Conservation (phyloP, 2,329 filamentous ascomycete species). For the Paecilomyces niveus region DNA sequence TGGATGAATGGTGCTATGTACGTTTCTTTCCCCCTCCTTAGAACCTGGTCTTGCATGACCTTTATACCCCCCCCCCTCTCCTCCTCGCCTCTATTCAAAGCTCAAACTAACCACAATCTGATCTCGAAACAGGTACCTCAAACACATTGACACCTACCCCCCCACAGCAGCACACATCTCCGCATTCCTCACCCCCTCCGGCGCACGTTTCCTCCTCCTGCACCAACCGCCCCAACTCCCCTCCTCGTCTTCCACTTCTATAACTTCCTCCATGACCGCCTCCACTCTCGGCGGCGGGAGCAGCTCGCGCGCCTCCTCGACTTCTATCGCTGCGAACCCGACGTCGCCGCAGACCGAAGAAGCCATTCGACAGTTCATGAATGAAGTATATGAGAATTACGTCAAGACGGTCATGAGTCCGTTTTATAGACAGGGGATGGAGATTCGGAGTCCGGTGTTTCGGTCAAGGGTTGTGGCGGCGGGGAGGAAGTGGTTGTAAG, state of each 20-base stretch:
- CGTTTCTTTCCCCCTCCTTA: constrained; percentile 14
- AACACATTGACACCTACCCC: constrained; percentile 93
- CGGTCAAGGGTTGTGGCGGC: constrained; percentile 73
- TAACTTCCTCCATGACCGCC: constrained; percentile 14
- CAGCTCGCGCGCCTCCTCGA: constrained; percentile 46
- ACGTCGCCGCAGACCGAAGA: constrained; percentile 88
- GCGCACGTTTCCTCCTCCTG: constrained; percentile 88
- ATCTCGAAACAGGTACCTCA: constrained; percentile 65
- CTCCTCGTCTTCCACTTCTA: constrained; percentile 32
- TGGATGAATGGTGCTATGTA: constrained; percentile 84
- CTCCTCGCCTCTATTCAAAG: constrained; percentile 5
- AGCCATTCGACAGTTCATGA: constrained; percentile 89
- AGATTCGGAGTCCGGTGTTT: constrained; percentile 82
- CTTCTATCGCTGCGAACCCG: constrained; percentile 75
- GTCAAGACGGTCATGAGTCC: constrained; percentile 96
- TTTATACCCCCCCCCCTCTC: background rate
- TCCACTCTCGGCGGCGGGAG: constrained; percentile 19
- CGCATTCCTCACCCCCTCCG: constrained; percentile 86
- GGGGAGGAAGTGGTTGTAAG: constrained; percentile 74
- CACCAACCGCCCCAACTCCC: constrained; percentile 64
- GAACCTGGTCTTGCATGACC: background rate
- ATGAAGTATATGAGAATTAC: constrained; percentile 93
- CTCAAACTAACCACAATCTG: background rate
- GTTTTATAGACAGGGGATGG: constrained; percentile 81
- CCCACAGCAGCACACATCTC: constrained; percentile 77